Evolutionary conservation across 345 rosid genomes (phyloP).

Genomic region (Gossypium australe): DNA sequence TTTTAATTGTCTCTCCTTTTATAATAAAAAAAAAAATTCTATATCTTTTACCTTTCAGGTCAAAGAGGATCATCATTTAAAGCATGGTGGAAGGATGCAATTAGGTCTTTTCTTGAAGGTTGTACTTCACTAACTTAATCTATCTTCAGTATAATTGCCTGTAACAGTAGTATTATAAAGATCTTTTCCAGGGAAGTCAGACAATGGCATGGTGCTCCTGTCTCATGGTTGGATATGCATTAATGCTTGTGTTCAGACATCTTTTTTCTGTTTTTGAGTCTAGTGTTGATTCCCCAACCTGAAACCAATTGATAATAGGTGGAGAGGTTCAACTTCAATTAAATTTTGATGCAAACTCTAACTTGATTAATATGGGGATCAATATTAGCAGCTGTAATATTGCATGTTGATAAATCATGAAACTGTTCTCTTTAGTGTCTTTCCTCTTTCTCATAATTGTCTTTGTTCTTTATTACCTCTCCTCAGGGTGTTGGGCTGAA

Average conservation of each 20-base stretch:
- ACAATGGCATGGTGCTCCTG: background rate
- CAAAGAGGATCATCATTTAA: conserved; percentile 89
- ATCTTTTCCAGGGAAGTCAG: background rate
- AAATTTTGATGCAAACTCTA: background rate
- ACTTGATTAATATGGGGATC: background rate
- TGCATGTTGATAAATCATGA: background rate
- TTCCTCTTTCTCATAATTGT: background rate
- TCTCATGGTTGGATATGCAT: background rate
- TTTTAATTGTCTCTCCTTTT: background rate
- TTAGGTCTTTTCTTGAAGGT: conserved; percentile 93
- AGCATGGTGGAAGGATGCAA: conserved; percentile 99
- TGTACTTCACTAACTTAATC: conserved; percentile 15
- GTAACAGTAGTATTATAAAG: conserved; percentile 4
- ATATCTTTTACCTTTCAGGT: conserved; percentile 33
- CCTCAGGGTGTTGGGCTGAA: conserved; percentile 81
- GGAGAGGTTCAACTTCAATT: background rate
- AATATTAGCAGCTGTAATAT: background rate
- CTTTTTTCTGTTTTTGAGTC: background rate
- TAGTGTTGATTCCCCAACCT: background rate
- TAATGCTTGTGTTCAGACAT: background rate
- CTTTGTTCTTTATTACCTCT: conserved; percentile 4
- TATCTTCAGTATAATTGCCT: conserved; percentile 2
- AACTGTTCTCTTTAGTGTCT: background rate
- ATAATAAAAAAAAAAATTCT: conserved; percentile 5
- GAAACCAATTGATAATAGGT: background rate